These are phyloP conservation scores for Microcos paniculata DNA, from an alignment of 345 rosid species.

Conservation along the genomic window DNA sequence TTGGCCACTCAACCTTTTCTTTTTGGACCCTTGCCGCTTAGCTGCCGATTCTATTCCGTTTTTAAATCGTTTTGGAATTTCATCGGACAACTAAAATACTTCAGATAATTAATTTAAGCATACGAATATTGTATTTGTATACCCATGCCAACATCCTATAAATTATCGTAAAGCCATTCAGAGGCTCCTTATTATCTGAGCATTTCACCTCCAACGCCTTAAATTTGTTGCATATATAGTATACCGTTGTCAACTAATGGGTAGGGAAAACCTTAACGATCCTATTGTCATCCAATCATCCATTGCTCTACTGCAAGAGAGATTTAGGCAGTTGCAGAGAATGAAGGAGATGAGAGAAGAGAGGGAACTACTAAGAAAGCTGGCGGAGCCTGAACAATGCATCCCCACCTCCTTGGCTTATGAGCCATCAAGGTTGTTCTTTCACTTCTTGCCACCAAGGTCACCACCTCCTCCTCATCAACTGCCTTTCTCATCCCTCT, in stretches of 20 bases:
- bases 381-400: constrained; percentile 33
- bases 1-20: constrained; percentile 52
- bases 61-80: constrained; percentile 42
- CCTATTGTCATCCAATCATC: constrained; percentile 54
- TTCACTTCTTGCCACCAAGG: constrained; percentile 41
- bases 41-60: constrained; percentile 55
- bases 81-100: constrained; percentile 38
- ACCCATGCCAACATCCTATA: constrained; percentile 28
- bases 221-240: not conserved
- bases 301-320: constrained; percentile 72
- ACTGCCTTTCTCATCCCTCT: constrained; percentile 23
- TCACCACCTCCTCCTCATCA: constrained; percentile 25
- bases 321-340: constrained; percentile 62
- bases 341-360: constrained; percentile 66
- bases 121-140: not conserved
- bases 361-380: constrained; percentile 41
- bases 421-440: constrained; percentile 44
- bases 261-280: constrained; percentile 37
- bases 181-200: constrained; percentile 11
- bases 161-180: constrained; percentile 20
- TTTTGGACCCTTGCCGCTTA: constrained; percentile 51
- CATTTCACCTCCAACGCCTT: constrained; percentile 10
- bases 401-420: constrained; percentile 18
- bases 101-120: constrained; percentile 32
- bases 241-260: constrained; percentile 27